Conservation (phyloP, 169 alveolate genomes). For the Plasmodium cynomolgi region DNA sequence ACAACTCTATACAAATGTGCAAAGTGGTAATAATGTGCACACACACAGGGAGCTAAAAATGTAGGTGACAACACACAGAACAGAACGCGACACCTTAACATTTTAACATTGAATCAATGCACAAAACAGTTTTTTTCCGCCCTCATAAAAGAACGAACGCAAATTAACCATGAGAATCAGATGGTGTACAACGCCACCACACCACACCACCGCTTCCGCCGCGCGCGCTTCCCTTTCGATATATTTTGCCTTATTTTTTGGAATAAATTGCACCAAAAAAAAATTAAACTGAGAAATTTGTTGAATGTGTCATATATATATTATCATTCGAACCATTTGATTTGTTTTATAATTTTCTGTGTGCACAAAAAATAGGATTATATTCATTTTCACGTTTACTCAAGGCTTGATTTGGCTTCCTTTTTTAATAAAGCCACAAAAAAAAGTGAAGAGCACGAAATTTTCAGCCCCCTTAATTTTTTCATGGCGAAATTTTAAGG, state of each 20-base stretch:
- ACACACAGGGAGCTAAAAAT: not conserved
- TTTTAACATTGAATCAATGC: not conserved
- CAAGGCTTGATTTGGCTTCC: not conserved
- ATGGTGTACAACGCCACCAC: not conserved
- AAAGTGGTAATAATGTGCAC: not conserved
- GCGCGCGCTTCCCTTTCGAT: not conserved
- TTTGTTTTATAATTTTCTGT: no score
- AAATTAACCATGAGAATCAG: not conserved
- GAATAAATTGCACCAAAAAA: not conserved
- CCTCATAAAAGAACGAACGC: not conserved
- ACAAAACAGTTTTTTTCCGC: not conserved
- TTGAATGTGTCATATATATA: not conserved
- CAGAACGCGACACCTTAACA: not conserved
- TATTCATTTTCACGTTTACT: not conserved
- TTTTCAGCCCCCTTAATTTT: not conserved
- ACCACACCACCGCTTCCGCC: not conserved
- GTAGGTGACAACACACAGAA: not conserved
- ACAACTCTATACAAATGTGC: not conserved
- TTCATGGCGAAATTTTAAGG: not conserved
- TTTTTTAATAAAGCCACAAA: not conserved
- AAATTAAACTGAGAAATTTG: not conserved
- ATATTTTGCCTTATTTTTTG: not conserved
- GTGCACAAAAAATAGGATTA: not conserved
- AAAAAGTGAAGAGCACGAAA: not conserved
- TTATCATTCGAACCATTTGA: not conserved